A percentile compares a stretch with the other conserved stretches of the same genome.
Conservation (phyloP, 164 flowering plant species). For the Echeveria elegans region DNA sequence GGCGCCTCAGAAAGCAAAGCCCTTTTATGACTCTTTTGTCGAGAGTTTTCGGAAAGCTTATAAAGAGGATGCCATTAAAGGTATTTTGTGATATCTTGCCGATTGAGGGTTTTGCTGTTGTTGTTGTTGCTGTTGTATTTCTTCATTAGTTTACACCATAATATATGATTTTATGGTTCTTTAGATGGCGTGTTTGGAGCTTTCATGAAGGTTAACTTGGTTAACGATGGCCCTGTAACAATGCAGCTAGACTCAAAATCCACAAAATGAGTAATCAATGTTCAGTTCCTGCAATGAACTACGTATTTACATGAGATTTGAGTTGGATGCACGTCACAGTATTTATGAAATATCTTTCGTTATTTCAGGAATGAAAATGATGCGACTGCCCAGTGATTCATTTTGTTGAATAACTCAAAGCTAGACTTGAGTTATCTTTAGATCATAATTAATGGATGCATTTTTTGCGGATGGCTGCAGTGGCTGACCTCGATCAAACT, state of each 20-base stretch:
- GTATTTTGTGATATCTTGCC: conserved; percentile 20
- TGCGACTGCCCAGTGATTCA: too few relatives aligned
- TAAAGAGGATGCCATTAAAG: conserved; percentile 53
- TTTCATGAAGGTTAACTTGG: conserved; percentile 94
- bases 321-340: background rate
- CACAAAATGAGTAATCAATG: conserved; percentile 38
- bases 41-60: conserved; percentile 63
- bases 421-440: too few relatives aligned
- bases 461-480: too few relatives aligned
- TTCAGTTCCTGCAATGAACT: background rate
- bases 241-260: conserved; percentile 83
- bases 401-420: too few relatives aligned
- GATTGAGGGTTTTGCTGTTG: background rate
- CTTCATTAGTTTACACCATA: background rate
- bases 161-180: background rate
- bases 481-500: too few relatives aligned
- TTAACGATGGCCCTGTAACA: conserved; percentile 95
- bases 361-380: conserved; percentile 22
- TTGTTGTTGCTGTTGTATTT: background rate
- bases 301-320: background rate
- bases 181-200: conserved; percentile 96
- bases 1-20: conserved; percentile 74
- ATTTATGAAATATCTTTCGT: background rate
- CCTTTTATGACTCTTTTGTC: conserved; percentile 73
- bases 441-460: too few relatives aligned